Base-by-base conservation (phyloP, 495 filamentous ascomycete species). In the Chlorociboria aeruginascens region DNA sequence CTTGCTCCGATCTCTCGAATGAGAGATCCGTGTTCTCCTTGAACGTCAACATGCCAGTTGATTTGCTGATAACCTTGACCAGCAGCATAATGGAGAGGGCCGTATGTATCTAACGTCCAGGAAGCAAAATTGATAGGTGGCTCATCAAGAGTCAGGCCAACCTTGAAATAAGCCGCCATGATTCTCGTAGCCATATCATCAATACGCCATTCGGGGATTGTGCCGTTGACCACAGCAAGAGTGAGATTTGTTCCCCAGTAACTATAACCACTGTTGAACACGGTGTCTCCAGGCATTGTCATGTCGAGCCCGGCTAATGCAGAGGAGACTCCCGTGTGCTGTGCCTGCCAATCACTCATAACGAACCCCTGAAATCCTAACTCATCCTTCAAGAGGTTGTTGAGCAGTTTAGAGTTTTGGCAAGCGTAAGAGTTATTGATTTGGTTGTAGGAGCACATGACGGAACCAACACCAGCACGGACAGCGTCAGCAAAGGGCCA, bases 361-460 rank as follows among this genome's bases (percentile, higher is more conserved):
- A 89, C 71, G 58, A 94, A 95, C 3, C 90, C 90, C 68, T 96
- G 90, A 71, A 94, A 97, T 31, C 82, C 89, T 7, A 95, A 72
- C 61, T 97, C 90, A 35, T 77, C 69, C 69, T 97, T 97, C 42
- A 97, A 74, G n/a, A 94, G 59, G 58, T 81, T 76, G 68, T 94
- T 94, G 41, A 87, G 54, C 3, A 71, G 67, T 61, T 90, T 78
- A 33, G 81, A 86, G 67, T 82, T 83, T 43, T 74, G 69, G 66
- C 79, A 86, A 40, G 63, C 69, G 44, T 82, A 79, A 64, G 73
- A 79, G 65, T 82, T 80, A 66, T 85, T 85, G 61, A 81, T 65
- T 61, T 92, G 85, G 45, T 92, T 81, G 72, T 97, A 97, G 10
- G 82, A 85, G 69, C 90, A 97, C 90, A 97, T 96, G 55, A 94